A percentile compares a stretch with the other conserved stretches of the same genome.
These are phyloP conservation scores for Candida corydali DNA, from an alignment of 805 yeast species.

Conservation along the genomic window DNA sequence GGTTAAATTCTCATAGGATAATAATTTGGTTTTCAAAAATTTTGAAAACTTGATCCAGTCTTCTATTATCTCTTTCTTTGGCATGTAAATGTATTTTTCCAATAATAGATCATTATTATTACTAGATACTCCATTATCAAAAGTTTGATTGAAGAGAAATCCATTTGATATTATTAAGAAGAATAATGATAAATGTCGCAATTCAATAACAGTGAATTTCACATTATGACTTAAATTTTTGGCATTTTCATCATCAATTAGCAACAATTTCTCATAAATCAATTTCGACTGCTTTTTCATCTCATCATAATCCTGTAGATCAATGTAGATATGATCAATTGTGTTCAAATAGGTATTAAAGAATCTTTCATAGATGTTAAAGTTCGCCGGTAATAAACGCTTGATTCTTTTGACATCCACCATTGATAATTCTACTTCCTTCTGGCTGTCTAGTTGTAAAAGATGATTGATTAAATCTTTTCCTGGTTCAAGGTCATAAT, in stretches of 20 bases:
- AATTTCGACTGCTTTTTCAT: slow-evolving; percentile 5
- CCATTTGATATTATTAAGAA: slow-evolving; percentile 20
- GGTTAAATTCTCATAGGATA: slow-evolving; percentile 16
- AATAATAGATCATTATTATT: slow-evolving; percentile 4
- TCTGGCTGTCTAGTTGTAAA: slow-evolving; percentile 5
- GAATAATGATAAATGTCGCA: slow-evolving; percentile 15
- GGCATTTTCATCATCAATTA: slow-evolving; percentile 9
- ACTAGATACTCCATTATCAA: neutral
- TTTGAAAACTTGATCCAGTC: slow-evolving; percentile 16
- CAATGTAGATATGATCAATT: slow-evolving; percentile 4
- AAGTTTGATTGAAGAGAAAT: slow-evolving; percentile 9
- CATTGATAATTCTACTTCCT: slow-evolving; percentile 8
- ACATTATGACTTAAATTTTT: slow-evolving; percentile 6
- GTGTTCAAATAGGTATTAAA: slow-evolving; percentile 7
- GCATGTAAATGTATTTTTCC: slow-evolving; percentile 9
- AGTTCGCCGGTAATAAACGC: slow-evolving; percentile 9
- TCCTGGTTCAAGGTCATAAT: neutral
- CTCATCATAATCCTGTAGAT: slow-evolving; percentile 8
- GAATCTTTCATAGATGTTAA: slow-evolving; percentile 4
- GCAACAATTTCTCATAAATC: slow-evolving; percentile 7
- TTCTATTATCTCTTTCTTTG: slow-evolving; percentile 13
- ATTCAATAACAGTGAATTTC: slow-evolving; percentile 11
- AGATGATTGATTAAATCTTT: slow-evolving; percentile 5
- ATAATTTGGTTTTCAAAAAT: slow-evolving; percentile 13
- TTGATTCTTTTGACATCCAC: slow-evolving; percentile 11